Evolutionary conservation across 2,329 filamentous ascomycete genomes (phyloP).

Genomic region (Nannizziopsis barbatae): DNA sequence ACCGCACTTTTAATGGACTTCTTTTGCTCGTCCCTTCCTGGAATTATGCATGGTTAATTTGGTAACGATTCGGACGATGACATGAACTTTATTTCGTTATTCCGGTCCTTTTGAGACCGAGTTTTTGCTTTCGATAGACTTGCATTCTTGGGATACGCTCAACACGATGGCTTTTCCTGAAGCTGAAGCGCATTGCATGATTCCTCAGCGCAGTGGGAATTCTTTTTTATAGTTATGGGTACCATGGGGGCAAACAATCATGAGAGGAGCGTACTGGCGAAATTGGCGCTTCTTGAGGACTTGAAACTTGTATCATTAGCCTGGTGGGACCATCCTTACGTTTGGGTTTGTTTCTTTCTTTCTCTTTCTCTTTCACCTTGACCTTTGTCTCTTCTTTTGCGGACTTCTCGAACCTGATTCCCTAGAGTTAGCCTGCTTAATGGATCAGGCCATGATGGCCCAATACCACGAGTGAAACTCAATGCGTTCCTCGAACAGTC

Average conservation of each 20-base stretch:
- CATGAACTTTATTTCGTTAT: neutral
- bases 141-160: no score
- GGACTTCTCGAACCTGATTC: no score
- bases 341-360: conserved; percentile 1
- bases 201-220: neutral
- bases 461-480: no score
- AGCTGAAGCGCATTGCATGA: no score
- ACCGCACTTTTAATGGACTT: no score
- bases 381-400: neutral
- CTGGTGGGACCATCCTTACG: neutral
- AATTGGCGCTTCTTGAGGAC: conserved; percentile 22
- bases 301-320: conserved; percentile 21
- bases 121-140: neutral
- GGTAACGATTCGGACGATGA: neutral
- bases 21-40: neutral
- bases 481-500: no score
- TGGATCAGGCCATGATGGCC: no score
- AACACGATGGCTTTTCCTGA: no score
- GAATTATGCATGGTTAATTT: neutral
- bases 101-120: neutral
- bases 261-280: conserved; percentile 18
- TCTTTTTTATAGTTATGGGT: conserved; percentile 1
- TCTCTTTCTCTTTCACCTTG: neutral
- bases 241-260: conserved; percentile 16
- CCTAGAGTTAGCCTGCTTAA: no score